These are phyloP conservation scores for Phycomyces blakesleeanus DNA, from an alignment of 192 early-diverging fungal genomes.

Conservation along the genomic window DNA sequence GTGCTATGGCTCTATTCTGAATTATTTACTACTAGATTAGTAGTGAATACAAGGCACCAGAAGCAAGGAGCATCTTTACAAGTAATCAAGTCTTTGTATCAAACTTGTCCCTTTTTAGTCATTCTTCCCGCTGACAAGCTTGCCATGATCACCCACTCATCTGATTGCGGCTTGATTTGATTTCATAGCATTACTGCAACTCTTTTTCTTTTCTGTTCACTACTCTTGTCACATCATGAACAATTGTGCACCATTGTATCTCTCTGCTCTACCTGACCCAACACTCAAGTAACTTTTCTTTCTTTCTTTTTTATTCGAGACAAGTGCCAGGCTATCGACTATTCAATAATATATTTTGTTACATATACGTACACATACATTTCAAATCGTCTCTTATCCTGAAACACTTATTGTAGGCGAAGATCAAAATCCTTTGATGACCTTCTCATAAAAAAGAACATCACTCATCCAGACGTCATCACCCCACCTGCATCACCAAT, in stretches of 20 bases:
- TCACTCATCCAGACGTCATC: not conserved
- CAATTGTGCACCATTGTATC: not conserved
- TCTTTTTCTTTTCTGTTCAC: not conserved
- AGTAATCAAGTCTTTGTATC: not conserved
- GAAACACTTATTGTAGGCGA: slow-evolving; percentile 9
- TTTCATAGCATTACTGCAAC: slow-evolving; percentile 2
- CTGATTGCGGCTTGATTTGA: slow-evolving; percentile 2
- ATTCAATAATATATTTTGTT: not conserved
- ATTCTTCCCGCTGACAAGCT: not conserved
- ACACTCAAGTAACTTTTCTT: not conserved
- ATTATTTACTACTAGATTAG: slow-evolving; percentile 9
- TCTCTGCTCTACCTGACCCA: slow-evolving; percentile 1
- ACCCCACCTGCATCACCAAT: not conserved
- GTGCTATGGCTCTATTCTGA: too few species aligned
- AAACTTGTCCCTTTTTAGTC: slow-evolving; percentile 6
- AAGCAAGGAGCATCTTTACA: not conserved
- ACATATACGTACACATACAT: too few species aligned
- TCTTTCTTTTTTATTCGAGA: too few species aligned
- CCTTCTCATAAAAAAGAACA: slow-evolving; percentile 1
- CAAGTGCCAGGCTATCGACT: too few species aligned
- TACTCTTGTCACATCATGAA: slow-evolving; percentile 1
- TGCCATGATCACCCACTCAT: not conserved
- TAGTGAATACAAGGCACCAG: not conserved
- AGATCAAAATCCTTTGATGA: slow-evolving; percentile 25
- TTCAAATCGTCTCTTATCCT: not conserved